Base-by-base conservation (phyloP, 306 rosid genomes). In the Gastrolobium bilobum region DNA sequence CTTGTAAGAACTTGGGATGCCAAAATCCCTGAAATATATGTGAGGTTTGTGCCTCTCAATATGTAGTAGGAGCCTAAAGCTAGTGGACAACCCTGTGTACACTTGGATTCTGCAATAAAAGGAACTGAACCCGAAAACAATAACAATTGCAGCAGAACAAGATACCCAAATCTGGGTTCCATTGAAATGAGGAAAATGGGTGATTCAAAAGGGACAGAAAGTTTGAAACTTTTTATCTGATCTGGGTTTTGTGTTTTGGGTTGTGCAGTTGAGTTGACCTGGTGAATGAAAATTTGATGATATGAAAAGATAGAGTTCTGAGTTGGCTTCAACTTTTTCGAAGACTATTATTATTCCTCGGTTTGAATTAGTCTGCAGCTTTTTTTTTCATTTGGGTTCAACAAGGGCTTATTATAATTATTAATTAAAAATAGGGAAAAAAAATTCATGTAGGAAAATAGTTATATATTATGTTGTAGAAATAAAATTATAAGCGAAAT, bases 31-130 rank as follows among this genome's bases (percentile, higher is more conserved):
- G 87, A 65, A 5, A 90, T 5, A 59, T 65, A 65, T 0, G 87
- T 60, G 6, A 93, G 76, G 73, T 76, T 74, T 26, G 85, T 3
- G 3, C 39, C 77, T 3, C 0, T 0, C 86, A 38, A 13, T 2
- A 89, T 4, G 35, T 44, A 85, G 79, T 87, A 93, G 5, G 97
- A 91, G 14, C 76, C 99, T 35, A 87, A 77, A 73, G 98, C 99
- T 15, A 56, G 47, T 0, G 46, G 33, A 48, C 99, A 96, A 6
- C 77, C 71, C 42, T 42, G 8, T 20, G 72, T 73, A 73, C 99
- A 96, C 34, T 65, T 66, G 3, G 99, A 82, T 79, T 87, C 77
- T 7, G 84, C 86, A 8, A 6, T 50, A 29, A 13, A 60, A 52
- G 80, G 61, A 3, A 71, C 58, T 6, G 86, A 79, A 29, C 68